Evolutionary conservation across 2,329 filamentous ascomycete genomes (phyloP).

Genomic region (Xylaria multiplex): DNA sequence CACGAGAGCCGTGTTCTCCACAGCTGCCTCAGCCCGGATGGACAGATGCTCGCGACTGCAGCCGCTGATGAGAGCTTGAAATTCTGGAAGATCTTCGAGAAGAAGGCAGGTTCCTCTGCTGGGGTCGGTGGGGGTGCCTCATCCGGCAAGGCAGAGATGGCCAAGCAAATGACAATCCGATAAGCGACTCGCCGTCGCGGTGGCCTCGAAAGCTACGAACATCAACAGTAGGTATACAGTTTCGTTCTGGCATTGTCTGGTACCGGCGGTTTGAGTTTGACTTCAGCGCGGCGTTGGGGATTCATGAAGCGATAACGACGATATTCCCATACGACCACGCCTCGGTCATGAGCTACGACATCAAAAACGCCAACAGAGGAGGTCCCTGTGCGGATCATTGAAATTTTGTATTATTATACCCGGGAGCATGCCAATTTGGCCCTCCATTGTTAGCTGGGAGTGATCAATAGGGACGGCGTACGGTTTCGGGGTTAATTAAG

Average conservation of each 20-base stretch:
- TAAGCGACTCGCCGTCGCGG: conserved; percentile 53
- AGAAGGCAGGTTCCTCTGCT: conserved; percentile 82
- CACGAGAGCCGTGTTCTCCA: conserved; percentile 97
- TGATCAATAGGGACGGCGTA: conserved; percentile 2
- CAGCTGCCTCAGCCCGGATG: conserved; percentile 95
- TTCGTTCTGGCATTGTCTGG: conserved; percentile 47
- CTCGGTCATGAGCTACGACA: conserved; percentile 45
- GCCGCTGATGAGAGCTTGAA: conserved; percentile 97
- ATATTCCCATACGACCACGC: conserved; percentile 37
- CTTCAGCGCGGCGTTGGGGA: conserved; percentile 48
- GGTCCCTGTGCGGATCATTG: conserved; percentile 35
- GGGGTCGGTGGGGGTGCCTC: conserved; percentile 72
- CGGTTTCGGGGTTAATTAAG: conserved; percentile 3
- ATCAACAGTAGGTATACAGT: conserved; percentile 48
- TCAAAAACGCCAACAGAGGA: conserved; percentile 34
- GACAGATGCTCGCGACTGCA: conserved; percentile 96
- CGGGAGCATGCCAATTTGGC: conserved; percentile 23
- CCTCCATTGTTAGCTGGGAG: conserved; percentile 18
- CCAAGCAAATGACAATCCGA: conserved; percentile 95
- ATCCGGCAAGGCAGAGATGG: conserved; percentile 82
- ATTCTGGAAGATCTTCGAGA: conserved; percentile 99
- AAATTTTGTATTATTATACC: conserved; percentile 36
- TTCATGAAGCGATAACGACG: conserved; percentile 35
- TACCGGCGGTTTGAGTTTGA: conserved; percentile 43
- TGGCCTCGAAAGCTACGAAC: conserved; percentile 40